A percentile compares a stretch with the other conserved stretches of the same genome.
Evolutionary conservation across 192 early-diverging fungal species (phyloP).

Genomic region (Phlyctochytrium arcticum): DNA sequence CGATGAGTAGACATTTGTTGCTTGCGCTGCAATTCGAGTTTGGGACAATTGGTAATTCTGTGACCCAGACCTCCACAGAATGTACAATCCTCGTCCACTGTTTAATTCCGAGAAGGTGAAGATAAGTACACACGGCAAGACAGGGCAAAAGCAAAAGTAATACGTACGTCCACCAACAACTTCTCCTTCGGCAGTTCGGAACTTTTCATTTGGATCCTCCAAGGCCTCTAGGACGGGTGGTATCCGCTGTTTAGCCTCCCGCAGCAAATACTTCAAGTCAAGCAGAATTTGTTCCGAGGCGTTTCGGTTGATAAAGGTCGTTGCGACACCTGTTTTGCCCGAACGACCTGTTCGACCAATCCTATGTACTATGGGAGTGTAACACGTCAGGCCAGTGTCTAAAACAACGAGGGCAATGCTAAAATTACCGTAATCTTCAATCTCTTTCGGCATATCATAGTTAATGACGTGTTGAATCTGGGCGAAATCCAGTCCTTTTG

Average conservation of each 20-base stretch:
- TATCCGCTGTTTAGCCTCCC: constrained; percentile 89
- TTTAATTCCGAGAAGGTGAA: constrained; percentile 23
- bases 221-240: constrained; percentile 81
- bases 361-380: constrained; percentile 65
- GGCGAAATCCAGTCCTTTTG: constrained; percentile 93
- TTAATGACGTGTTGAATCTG: constrained; percentile 98
- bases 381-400: neutral
- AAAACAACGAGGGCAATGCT: neutral
- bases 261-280: constrained; percentile 88
- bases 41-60: constrained; percentile 78
- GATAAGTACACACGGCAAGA: neutral
- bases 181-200: constrained; percentile 44
- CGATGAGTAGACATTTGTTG: constrained; percentile 59
- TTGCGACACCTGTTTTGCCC: constrained; percentile 94
- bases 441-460: constrained; percentile 99
- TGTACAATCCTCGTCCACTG: constrained; percentile 67
- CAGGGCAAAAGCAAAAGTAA: neutral
- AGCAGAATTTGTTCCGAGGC: constrained; percentile 91
- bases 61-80: constrained; percentile 96
- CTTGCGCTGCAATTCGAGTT: constrained; percentile 48
- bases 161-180: constrained; percentile 41
- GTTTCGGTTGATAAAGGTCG: constrained; percentile 91
- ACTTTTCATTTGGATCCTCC: constrained; percentile 86
- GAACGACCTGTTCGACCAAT: constrained; percentile 97
- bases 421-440: constrained; percentile 90